Percentiles rank a stretch among this genome's conserved stretches.
These are phyloP conservation scores for Mycena floridula DNA, from an alignment of 768 basidiomycete species.

Conservation along the genomic window DNA sequence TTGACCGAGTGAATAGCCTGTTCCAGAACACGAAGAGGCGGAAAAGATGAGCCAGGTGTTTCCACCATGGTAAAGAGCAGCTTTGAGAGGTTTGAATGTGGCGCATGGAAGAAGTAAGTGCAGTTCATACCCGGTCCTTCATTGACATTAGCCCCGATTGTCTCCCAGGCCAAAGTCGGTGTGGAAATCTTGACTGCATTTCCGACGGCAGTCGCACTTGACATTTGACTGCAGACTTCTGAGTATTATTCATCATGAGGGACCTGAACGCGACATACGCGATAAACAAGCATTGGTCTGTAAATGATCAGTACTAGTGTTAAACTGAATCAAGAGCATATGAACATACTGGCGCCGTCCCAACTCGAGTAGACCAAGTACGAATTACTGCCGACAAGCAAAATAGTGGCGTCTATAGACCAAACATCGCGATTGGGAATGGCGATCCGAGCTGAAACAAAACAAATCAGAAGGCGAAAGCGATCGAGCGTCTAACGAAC, in stretches of 20 bases:
- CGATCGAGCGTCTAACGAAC: too few relatives aligned
- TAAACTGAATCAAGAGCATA: neutral
- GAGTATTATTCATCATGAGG: neutral
- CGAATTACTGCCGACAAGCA: constrained; percentile 14
- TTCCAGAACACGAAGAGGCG: constrained; percentile 25
- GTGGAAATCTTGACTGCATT: constrained; percentile 26
- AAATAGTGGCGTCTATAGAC: constrained; percentile 27
- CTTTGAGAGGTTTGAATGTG: constrained; percentile 6
- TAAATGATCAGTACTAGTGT: neutral
- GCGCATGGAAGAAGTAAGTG: neutral
- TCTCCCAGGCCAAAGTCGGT: constrained; percentile 26
- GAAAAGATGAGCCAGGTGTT: constrained; percentile 26
- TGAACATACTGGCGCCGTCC: constrained; percentile 22
- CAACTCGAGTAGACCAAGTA: constrained; percentile 28
- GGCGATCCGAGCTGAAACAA: constrained; percentile 17
- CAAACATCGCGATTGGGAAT: constrained; percentile 28
- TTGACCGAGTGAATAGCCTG: constrained; percentile 22
- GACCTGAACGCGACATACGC: too few relatives aligned
- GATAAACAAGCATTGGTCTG: constrained; percentile 27
- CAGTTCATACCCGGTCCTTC: constrained; percentile 29
- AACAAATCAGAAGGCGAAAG: too few relatives aligned
- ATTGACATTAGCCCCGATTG: constrained; percentile 24
- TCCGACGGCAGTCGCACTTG: constrained; percentile 24
- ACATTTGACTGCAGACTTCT: constrained; percentile 22
- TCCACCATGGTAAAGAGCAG: constrained; percentile 23